phyloP scores from a whole-genome alignment of 345 rosid species.

The Barbarea vulgaris region DNA sequence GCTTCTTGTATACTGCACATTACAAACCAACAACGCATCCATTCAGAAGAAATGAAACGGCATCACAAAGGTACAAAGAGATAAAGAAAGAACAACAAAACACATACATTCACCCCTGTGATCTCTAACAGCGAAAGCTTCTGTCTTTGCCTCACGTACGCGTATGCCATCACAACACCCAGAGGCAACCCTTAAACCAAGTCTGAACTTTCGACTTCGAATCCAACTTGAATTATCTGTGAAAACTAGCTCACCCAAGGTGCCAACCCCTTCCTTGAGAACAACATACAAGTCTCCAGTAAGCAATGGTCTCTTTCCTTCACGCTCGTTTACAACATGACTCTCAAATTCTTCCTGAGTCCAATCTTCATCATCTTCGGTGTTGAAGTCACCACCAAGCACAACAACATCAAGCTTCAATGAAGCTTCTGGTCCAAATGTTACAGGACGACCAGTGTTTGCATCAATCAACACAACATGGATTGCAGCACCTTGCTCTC shows the following conservation, averaged over 20 bases:
- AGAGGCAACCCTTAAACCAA: constrained; percentile 70
- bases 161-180: constrained; percentile 77
- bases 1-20: constrained; percentile 84
- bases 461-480: constrained; percentile 72
- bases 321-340: constrained; percentile 88
- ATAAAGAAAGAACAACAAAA: neutral
- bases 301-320: constrained; percentile 83
- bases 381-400: constrained; percentile 84
- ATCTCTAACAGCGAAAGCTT: constrained; percentile 87
- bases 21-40: neutral
- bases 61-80: neutral
- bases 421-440: constrained; percentile 72
- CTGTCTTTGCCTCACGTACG: constrained; percentile 82
- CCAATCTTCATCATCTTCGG: constrained; percentile 82
- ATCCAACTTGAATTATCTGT: constrained; percentile 96
- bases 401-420: constrained; percentile 74
- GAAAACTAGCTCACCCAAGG: constrained; percentile 74
- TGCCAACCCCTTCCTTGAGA: constrained; percentile 90
- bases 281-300: constrained; percentile 75
- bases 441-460: constrained; percentile 61
- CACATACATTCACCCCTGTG: constrained; percentile 78
- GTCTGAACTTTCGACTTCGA: constrained; percentile 84
- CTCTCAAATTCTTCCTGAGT: constrained; percentile 79
- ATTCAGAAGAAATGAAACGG: constrained; percentile 1
- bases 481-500: constrained; percentile 92